These are phyloP conservation scores for Russula brevipes DNA, from an alignment of 768 basidiomycete species.

Conservation along the genomic window DNA sequence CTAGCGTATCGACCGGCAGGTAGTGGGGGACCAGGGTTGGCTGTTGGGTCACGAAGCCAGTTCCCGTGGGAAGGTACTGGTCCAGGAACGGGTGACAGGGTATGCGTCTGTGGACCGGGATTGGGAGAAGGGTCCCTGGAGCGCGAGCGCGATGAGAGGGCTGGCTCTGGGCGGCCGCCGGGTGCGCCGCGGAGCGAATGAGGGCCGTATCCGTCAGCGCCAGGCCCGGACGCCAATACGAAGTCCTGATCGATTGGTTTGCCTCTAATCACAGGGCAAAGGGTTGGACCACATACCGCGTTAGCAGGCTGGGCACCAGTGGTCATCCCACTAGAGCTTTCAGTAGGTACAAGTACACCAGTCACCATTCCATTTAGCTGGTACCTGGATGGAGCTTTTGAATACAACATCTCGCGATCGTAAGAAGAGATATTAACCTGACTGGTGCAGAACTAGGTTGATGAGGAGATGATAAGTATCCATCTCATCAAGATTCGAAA, in stretches of 20 bases:
- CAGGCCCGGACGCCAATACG: constrained; percentile 39
- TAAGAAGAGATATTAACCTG: constrained; percentile 43
- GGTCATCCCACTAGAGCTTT: constrained; percentile 57
- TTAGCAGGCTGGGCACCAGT: constrained; percentile 55
- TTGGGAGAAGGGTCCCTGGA: constrained; percentile 51
- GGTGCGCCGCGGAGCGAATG: constrained; percentile 40
- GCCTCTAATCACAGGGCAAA: constrained; percentile 4
- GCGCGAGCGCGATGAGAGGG: constrained; percentile 30
- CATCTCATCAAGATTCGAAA: constrained; percentile 6
- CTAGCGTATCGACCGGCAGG: too few species aligned
- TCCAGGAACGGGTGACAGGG: too few species aligned
- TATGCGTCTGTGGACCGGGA: constrained; percentile 29
- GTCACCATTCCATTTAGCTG: constrained; percentile 63
- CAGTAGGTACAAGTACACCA: constrained; percentile 69
- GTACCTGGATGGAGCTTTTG: constrained; percentile 45
- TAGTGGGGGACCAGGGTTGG: too few species aligned
- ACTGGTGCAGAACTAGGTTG: constrained; percentile 59
- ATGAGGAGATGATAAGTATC: constrained; percentile 24
- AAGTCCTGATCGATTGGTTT: constrained; percentile 44
- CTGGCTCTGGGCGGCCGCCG: constrained; percentile 19
- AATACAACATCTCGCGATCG: neutral
- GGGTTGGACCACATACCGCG: constrained; percentile 38
- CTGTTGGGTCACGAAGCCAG: too few species aligned
- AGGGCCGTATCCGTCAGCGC: constrained; percentile 18
- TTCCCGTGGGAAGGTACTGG: too few species aligned